phyloP scores from a whole-genome alignment of 495 filamentous ascomycete genomes.

The Recurvomyces mirabilis region DNA sequence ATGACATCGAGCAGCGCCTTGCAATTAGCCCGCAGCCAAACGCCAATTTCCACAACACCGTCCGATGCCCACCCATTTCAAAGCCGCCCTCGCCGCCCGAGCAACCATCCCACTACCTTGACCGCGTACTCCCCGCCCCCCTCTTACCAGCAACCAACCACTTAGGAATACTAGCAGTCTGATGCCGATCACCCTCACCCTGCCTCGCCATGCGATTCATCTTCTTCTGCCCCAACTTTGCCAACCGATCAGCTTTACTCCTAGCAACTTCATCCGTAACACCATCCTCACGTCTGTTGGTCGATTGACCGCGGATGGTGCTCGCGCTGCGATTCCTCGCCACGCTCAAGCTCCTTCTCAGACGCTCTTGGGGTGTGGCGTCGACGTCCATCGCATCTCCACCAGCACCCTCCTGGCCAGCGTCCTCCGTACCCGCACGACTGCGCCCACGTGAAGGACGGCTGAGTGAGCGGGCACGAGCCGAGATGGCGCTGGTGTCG shows the following conservation, averaged over 20 bases:
- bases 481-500: constrained; percentile 61
- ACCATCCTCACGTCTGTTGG: constrained; percentile 77
- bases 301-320: constrained; percentile 63
- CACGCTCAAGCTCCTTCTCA: constrained; percentile 30
- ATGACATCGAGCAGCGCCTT: too few relatives aligned
- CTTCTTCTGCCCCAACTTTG: constrained; percentile 88
- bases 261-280: constrained; percentile 48
- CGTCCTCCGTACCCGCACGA: constrained; percentile 35
- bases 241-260: constrained; percentile 68
- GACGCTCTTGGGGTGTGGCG: constrained; percentile 23
- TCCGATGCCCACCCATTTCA: too few relatives aligned
- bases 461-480: constrained; percentile 46
- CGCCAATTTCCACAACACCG: too few relatives aligned
- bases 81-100: too few relatives aligned
- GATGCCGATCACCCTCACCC: constrained; percentile 94
- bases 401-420: constrained; percentile 28
- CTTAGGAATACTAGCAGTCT: constrained; percentile 67
- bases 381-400: constrained; percentile 84
- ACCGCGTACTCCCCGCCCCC: constrained; percentile 46
- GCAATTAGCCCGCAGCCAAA: too few relatives aligned
- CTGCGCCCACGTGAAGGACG: constrained; percentile 53
- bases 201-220: constrained; percentile 96
- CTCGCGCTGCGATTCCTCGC: constrained; percentile 36
- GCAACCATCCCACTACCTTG: too few relatives aligned
- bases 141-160: constrained; percentile 71